Conservation (phyloP, 257 asterid species). For the Solanum stenotomum region DNA sequence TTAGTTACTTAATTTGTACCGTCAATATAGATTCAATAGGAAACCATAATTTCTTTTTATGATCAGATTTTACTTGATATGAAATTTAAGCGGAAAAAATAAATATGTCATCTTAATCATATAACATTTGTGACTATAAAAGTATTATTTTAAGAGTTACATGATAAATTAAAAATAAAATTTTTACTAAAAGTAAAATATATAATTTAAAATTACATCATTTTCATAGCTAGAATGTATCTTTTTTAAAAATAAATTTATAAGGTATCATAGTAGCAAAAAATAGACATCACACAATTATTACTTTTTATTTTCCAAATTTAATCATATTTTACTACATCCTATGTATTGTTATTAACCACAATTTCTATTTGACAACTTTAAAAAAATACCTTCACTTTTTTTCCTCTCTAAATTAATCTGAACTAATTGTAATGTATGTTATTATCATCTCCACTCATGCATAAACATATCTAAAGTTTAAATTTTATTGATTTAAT, state of each 20-base stretch:
- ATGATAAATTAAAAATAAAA: background rate
- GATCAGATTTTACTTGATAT: background rate
- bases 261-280: background rate
- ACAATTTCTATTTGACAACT: background rate
- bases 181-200: background rate
- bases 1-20: no score
- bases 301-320: no score
- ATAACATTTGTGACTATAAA: background rate
- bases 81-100: no score
- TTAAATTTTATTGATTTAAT: no score
- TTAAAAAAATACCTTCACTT: background rate
- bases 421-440: background rate
- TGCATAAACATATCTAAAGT: background rate
- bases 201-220: background rate
- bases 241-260: background rate
- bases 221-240: background rate
- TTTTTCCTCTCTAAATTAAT: background rate
- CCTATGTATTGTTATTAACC: background rate
- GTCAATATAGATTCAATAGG: background rate
- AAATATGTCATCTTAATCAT: background rate
- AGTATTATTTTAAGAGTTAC: background rate
- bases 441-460: background rate
- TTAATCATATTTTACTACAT: background rate
- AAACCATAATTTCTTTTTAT: background rate
- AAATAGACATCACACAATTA: background rate